Conservation (phyloP, 805 yeast species). For the Yarrowia bubula region DNA sequence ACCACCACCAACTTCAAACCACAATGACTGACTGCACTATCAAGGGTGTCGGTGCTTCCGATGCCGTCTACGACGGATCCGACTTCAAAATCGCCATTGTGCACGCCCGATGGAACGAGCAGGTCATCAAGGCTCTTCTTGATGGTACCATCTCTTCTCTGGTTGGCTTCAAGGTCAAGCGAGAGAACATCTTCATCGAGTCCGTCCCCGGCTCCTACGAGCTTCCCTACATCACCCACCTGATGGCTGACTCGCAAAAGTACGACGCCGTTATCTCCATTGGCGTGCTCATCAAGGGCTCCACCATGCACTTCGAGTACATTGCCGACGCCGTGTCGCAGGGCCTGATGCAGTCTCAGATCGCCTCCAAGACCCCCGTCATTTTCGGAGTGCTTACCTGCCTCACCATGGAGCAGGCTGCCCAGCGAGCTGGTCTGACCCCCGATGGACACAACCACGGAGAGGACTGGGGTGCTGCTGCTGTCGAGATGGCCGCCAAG, state of each 20-base stretch:
- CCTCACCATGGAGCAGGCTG: constrained; percentile 90
- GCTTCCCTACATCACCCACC: constrained; percentile 75
- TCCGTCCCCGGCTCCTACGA: constrained; percentile 95
- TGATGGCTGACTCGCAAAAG: constrained; percentile 30
- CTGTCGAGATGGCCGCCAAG: constrained; percentile 81
- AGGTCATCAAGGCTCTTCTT: constrained; percentile 74
- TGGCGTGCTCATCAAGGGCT: constrained; percentile 92
- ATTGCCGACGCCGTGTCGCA: constrained; percentile 87
- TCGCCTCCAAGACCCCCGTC: constrained; percentile 68
- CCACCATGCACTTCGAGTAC: constrained; percentile 97
- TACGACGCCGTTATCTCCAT: constrained; percentile 86
- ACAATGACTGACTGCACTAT: constrained; percentile 43
- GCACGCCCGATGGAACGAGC: constrained; percentile 93
- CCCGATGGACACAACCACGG: constrained; percentile 90
- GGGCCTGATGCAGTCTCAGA: constrained; percentile 80
- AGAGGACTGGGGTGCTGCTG: constrained; percentile 98
- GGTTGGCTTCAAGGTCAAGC: constrained; percentile 63
- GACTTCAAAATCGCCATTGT: constrained; percentile 74
- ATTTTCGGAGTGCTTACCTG: constrained; percentile 94
- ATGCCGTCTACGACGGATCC: constrained; percentile 60
- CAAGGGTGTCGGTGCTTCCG: constrained; percentile 74
- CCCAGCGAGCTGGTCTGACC: constrained; percentile 81
- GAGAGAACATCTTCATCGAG: constrained; percentile 74
- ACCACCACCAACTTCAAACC: background rate
- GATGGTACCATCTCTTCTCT: constrained; percentile 69